These are phyloP conservation scores for Suhomyces kilbournensis DNA, from an alignment of 805 yeast genomes.

Conservation along the genomic window DNA sequence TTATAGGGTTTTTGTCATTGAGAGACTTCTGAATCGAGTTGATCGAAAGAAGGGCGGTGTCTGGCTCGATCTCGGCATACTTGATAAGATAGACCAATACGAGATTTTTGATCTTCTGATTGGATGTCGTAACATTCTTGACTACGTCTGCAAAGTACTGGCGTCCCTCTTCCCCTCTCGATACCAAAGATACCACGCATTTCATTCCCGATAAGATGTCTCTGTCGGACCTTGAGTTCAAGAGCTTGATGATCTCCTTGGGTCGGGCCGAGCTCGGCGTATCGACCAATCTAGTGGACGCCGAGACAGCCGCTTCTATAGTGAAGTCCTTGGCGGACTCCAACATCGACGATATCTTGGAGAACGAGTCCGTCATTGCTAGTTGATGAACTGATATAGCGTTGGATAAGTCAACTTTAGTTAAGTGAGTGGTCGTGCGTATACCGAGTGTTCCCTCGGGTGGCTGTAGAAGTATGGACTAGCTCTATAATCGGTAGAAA, in stretches of 20 bases:
- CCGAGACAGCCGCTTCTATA: constrained; percentile 78
- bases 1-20: constrained; percentile 63
- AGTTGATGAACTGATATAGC: background rate
- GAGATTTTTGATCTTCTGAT: constrained; percentile 62
- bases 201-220: constrained; percentile 43
- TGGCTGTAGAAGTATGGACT: background rate
- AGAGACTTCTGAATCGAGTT: constrained; percentile 88
- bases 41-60: constrained; percentile 82
- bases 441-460: background rate
- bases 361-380: constrained; percentile 46
- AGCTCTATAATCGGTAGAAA: background rate
- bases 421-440: background rate
- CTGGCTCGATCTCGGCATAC: constrained; percentile 82
- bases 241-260: constrained; percentile 59
- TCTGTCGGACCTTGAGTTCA: constrained; percentile 67
- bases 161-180: constrained; percentile 41
- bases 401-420: background rate
- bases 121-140: constrained; percentile 72
- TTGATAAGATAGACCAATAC: constrained; percentile 73
- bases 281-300: constrained; percentile 63
- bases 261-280: constrained; percentile 60
- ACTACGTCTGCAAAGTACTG: constrained; percentile 78
- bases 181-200: constrained; percentile 36
- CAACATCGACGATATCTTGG: constrained; percentile 64
- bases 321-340: constrained; percentile 80